Evolutionary conservation across 331 rosid species (phyloP), one percentile per base, ranked within the genome.

Genomic region (Quercus lobata): DNA sequence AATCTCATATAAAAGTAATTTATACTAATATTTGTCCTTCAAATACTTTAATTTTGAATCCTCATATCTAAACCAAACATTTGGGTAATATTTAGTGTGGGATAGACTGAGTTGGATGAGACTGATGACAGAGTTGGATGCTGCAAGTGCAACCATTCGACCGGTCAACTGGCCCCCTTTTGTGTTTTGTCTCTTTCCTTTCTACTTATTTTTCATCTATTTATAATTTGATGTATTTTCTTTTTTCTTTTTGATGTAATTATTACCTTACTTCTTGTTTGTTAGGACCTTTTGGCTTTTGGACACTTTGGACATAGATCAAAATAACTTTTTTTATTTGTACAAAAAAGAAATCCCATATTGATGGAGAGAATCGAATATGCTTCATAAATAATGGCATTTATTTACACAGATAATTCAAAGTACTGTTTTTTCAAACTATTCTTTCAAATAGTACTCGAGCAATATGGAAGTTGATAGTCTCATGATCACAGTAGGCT

Each of bases 371-470:
- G 21, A 41, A 2, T 41, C 49, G 25, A 68, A 35, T 19, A n/a
- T 35, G 72, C 29, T 32, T 30, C 5, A 63, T 19, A 30, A 30
- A 66, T 6, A 15, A 22, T 22, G 17, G n/a, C 52, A 12, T 41
- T 46, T 66, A 74, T 41, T 75, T 63, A 27, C 35, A 80, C 55
- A 85, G 22, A 61, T 52, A 29, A 60, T 41, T 41, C 49, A 2
- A 41, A 41, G 49, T 41, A 41, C 14, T 9, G 10, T 9, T 9
- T 41, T 41, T 76, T 87, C 78, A 93, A 34, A 78, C 58, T 22
- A 88, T 91, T 89, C 86, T 84, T 82, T 96, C 89, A 79, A 90
- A 93, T 57, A 96, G 93, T 58, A 93, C 97, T 87, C 88, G 86
- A 54, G 86, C 86, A 37, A 93, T 84, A 83, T 93, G 98, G 78